These are phyloP conservation scores for Kluyveromyces lactis DNA, from an alignment of 805 yeast genomes.

Conservation along the genomic window DNA sequence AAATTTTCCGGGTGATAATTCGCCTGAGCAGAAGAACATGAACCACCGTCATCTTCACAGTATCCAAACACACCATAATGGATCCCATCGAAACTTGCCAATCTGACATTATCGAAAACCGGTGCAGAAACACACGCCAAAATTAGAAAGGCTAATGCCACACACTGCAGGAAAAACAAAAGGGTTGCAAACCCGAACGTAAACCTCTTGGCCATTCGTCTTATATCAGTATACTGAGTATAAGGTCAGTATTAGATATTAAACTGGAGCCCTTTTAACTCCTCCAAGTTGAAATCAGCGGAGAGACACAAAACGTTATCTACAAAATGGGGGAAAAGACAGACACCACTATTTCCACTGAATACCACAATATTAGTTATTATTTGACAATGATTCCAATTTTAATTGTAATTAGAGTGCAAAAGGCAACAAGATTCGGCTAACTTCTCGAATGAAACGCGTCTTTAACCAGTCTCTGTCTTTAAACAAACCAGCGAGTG, in stretches of 20 bases:
- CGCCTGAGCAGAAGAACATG: slow-evolving; percentile 39
- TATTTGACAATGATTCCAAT: too few species aligned
- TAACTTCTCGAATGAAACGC: too few species aligned
- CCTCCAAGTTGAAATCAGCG: neutral
- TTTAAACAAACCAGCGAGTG: too few species aligned
- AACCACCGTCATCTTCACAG: slow-evolving; percentile 32
- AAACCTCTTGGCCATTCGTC: slow-evolving; percentile 6
- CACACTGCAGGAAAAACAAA: slow-evolving; percentile 39
- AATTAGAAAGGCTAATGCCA: slow-evolving; percentile 54
- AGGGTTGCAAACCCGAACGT: slow-evolving; percentile 32
- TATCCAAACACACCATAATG: slow-evolving; percentile 63
- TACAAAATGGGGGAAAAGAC: too few species aligned
- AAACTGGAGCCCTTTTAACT: neutral
- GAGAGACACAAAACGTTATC: too few species aligned
- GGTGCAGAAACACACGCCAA: slow-evolving; percentile 59
- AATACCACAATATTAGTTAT: too few species aligned
- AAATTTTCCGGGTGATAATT: slow-evolving; percentile 34
- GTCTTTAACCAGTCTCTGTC: too few species aligned
- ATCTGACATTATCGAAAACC: slow-evolving; percentile 37
- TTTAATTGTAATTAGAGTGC: too few species aligned
- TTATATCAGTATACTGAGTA: too few species aligned
- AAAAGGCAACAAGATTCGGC: too few species aligned
- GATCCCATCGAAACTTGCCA: slow-evolving; percentile 39
- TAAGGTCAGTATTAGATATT: too few species aligned
- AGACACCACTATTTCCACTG: too few species aligned